Evolutionary conservation across 805 yeast species (phyloP).

Genomic region (Barnettozyma salicaria): DNA sequence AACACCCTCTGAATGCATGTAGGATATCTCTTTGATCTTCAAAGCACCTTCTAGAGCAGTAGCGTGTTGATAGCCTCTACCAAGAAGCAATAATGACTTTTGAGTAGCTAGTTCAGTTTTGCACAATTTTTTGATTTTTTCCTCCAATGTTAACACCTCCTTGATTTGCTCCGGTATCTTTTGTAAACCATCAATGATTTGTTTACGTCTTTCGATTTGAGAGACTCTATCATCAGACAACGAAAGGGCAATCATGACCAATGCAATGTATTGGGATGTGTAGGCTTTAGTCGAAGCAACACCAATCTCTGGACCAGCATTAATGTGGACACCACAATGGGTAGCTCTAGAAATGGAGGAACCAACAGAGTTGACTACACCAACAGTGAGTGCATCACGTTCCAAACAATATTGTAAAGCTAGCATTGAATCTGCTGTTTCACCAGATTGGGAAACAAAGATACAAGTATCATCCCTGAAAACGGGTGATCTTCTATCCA

Average conservation of each 20-base stretch:
- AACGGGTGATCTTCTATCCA: constrained; percentile 94
- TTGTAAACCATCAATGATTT: constrained; percentile 81
- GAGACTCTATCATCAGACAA: constrained; percentile 88
- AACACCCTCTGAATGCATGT: constrained; percentile 99
- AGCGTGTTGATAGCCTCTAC: constrained; percentile 97
- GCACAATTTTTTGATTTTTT: constrained; percentile 70
- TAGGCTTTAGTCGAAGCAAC: constrained; percentile 99
- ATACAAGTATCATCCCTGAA: constrained; percentile 97
- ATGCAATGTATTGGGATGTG: constrained; percentile 95
- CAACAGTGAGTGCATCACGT: constrained; percentile 95
- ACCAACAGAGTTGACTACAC: constrained; percentile 96
- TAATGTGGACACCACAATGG: constrained; percentile 98
- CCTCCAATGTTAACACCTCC: constrained; percentile 67
- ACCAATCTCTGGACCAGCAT: constrained; percentile 99
- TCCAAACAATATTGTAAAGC: constrained; percentile 94
- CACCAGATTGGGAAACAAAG: constrained; percentile 98
- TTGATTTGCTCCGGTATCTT: constrained; percentile 81
- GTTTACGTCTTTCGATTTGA: constrained; percentile 65
- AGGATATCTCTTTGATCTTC: constrained; percentile 95
- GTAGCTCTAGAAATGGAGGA: constrained; percentile 95
- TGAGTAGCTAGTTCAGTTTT: constrained; percentile 66
- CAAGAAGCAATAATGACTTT: constrained; percentile 82
- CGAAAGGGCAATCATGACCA: constrained; percentile 95
- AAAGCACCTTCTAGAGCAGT: constrained; percentile 98
- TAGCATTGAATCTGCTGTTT: constrained; percentile 94